Evolutionary conservation across 163 green algal species (phyloP).

Genomic region (Scenedesmus sp.): DNA sequence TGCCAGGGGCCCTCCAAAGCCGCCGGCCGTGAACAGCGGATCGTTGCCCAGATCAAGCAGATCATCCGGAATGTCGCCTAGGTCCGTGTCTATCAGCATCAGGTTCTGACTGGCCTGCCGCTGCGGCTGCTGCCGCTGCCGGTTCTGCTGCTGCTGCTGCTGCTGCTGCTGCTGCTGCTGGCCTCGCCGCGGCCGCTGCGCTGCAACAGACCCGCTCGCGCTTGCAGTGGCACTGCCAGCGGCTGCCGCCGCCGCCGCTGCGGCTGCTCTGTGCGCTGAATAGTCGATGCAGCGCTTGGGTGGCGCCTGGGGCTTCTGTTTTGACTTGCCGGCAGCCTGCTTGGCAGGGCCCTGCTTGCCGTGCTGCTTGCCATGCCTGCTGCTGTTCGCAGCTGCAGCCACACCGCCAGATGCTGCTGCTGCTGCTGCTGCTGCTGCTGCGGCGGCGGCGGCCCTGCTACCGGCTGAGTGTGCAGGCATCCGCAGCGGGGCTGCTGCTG

Average conservation of each 20-base stretch:
- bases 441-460: slow-evolving; percentile 23
- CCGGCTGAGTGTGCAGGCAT: background rate
- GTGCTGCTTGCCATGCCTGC: background rate
- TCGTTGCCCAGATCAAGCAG: slow-evolving; percentile 44
- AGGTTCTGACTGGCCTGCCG: background rate
- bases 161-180: slow-evolving; percentile 37
- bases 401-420: background rate
- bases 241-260: background rate
- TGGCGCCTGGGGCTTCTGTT: slow-evolving; percentile 5
- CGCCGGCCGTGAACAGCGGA: slow-evolving; percentile 17
- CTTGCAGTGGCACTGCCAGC: background rate
- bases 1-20: background rate
- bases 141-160: slow-evolving; percentile 1
- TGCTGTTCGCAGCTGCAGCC: background rate
- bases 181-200: background rate
- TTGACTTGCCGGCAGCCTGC: background rate
- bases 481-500: background rate
- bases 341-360: background rate
- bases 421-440: slow-evolving; percentile 35
- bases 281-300: slow-evolving; percentile 1
- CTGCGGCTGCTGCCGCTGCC: background rate
- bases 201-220: background rate
- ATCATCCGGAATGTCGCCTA: slow-evolving; percentile 34
- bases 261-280: background rate
- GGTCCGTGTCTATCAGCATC: slow-evolving; percentile 40